These are phyloP conservation scores for Penicillium lagena DNA, from an alignment of 495 filamentous ascomycete genomes.

Conservation along the genomic window DNA sequence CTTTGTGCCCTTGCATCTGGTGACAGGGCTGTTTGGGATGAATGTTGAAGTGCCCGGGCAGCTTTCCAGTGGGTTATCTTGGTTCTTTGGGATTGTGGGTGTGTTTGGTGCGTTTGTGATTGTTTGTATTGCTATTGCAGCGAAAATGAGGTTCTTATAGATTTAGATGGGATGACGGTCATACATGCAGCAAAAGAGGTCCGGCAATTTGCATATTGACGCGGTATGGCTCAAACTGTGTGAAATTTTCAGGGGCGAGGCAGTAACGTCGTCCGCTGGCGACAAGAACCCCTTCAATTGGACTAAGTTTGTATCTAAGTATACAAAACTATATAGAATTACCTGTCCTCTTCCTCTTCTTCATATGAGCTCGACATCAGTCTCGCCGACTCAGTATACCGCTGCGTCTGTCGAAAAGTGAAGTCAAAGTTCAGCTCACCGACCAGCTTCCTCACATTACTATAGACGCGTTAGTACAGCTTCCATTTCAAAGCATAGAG, in stretches of 20 bases:
- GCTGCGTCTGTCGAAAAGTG: conserved; percentile 14
- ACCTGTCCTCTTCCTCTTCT: neutral
- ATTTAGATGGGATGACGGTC: neutral
- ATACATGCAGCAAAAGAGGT: too few relatives aligned
- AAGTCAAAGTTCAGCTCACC: conserved; percentile 72
- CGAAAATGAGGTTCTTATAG: conserved; percentile 21
- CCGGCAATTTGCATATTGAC: too few relatives aligned
- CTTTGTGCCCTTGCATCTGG: conserved; percentile 84
- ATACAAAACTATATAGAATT: neutral
- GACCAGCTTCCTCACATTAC: conserved; percentile 56
- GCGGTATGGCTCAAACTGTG: too few relatives aligned
- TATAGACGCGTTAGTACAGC: conserved; percentile 5
- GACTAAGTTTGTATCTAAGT: neutral
- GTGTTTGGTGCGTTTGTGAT: conserved; percentile 52
- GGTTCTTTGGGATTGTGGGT: conserved; percentile 75
- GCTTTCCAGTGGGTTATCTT: conserved; percentile 44
- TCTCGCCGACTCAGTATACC: conserved; percentile 11
- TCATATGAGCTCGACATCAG: conserved; percentile 6
- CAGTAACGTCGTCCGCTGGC: too few relatives aligned
- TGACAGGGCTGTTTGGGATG: conserved; percentile 93
- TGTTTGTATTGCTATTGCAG: conserved; percentile 34
- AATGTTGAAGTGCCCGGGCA: conserved; percentile 78
- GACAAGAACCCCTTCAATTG: too few relatives aligned
- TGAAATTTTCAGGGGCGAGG: too few relatives aligned
- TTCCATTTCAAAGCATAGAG: neutral